Conservation (phyloP, 208 protist species). For the Leishmania turanica region DNA sequence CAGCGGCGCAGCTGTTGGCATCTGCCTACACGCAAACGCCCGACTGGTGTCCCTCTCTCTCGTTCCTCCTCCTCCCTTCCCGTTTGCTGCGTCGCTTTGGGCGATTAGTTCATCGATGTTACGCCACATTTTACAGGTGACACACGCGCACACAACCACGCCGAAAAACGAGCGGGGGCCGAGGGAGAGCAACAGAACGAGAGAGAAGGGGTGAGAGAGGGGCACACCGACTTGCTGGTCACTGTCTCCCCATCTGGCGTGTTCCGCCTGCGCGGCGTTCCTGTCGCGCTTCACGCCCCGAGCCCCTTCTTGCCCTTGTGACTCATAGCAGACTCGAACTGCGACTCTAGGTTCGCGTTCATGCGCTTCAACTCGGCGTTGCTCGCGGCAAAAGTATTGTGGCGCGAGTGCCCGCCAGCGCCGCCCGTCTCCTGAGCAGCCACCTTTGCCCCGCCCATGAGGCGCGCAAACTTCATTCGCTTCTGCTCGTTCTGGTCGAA, state of each 20-base stretch:
- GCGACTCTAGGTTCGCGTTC: slow-evolving; percentile 59
- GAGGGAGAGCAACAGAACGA: background rate
- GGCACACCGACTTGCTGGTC: background rate
- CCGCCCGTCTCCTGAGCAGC: background rate
- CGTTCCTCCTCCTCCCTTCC: background rate
- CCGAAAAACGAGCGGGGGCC: background rate
- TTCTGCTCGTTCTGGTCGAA: slow-evolving; percentile 65
- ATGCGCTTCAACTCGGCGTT: slow-evolving; percentile 49
- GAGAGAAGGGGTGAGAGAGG: background rate
- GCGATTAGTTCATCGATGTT: background rate
- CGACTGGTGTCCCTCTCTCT: background rate
- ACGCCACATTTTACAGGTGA: background rate
- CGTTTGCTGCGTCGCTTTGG: background rate
- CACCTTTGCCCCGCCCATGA: slow-evolving; percentile 82
- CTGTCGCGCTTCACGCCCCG: slow-evolving; percentile 40
- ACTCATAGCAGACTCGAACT: slow-evolving; percentile 62
- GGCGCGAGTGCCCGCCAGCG: slow-evolving; percentile 2
- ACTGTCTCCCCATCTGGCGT: background rate
- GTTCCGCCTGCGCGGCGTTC: background rate
- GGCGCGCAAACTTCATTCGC: slow-evolving; percentile 71
- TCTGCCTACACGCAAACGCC: background rate
- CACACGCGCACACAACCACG: background rate
- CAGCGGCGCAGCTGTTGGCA: background rate
- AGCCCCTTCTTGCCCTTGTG: slow-evolving; percentile 81
- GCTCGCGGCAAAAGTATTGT: slow-evolving; percentile 60